Conservation (phyloP, 129 eudicot species). For the Rutidosis leptorrhynchoides region DNA sequence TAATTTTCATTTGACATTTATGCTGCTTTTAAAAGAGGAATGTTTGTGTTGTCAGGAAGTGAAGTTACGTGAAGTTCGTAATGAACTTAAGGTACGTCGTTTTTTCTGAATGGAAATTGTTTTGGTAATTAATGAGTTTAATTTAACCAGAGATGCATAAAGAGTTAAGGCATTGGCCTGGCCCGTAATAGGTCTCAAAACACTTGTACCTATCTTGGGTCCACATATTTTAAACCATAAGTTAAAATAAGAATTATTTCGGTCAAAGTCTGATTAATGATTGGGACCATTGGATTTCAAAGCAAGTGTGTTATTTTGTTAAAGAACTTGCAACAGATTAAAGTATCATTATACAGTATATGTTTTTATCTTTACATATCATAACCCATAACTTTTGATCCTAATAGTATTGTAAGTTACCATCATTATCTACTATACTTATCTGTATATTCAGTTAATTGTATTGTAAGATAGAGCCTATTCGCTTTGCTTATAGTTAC, state of each 20-base stretch:
- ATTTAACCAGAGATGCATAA: not conserved
- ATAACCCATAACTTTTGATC: too few species aligned
- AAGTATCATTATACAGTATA: too few species aligned
- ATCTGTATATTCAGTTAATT: not conserved
- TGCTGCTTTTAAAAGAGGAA: not conserved
- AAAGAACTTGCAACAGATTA: too few species aligned
- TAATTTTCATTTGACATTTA: not conserved
- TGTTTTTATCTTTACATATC: too few species aligned
- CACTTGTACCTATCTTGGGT: not conserved
- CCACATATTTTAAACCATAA: not conserved
- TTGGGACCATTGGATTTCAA: too few species aligned
- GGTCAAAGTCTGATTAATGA: not conserved
- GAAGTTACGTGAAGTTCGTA: conserved; percentile 65
- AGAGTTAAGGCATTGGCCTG: not conserved
- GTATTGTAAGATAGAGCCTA: not conserved
- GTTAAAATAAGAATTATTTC: too few species aligned
- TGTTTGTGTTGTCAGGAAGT: conserved; percentile 51
- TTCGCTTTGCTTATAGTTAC: not conserved
- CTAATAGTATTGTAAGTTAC: too few species aligned
- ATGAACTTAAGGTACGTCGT: conserved; percentile 67
- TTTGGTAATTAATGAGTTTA: not conserved
- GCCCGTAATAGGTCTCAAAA: not conserved
- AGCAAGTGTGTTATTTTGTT: too few species aligned
- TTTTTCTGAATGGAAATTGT: conserved; percentile 3
- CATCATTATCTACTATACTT: too few species aligned